Conservation (phyloP, 352 stramenopile species). For the Globisporangium megalacanthum region DNA sequence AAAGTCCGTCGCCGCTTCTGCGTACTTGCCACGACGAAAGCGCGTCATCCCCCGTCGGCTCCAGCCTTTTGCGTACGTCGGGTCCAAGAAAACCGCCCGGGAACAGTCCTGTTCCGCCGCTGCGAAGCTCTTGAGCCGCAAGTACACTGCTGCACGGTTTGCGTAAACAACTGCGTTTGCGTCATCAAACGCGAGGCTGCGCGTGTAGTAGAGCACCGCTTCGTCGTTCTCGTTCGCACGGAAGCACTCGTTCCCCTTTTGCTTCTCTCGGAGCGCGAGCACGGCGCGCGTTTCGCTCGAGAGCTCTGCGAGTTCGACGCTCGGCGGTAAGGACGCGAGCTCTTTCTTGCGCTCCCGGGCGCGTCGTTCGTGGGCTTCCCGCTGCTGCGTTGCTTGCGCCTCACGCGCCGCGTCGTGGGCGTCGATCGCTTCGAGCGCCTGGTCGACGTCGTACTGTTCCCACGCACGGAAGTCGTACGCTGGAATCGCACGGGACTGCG, state of each 20-base stretch:
- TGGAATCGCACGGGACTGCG: constrained; percentile 37
- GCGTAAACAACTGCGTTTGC: constrained; percentile 73
- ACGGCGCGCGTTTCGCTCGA: constrained; percentile 44
- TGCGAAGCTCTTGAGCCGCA: constrained; percentile 80
- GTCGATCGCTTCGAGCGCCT: constrained; percentile 72
- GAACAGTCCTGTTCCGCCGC: constrained; percentile 85
- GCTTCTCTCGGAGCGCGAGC: constrained; percentile 76
- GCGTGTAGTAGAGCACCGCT: constrained; percentile 84
- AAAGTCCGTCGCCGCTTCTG: constrained; percentile 80
- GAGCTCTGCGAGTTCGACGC: constrained; percentile 49
- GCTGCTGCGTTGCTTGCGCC: constrained; percentile 29
- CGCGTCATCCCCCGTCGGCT: constrained; percentile 83
- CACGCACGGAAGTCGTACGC: constrained; percentile 90
- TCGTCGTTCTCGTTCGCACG: constrained; percentile 78
- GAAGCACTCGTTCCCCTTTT: constrained; percentile 95
- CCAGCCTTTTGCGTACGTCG: constrained; percentile 85
- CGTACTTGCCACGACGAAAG: constrained; percentile 84
- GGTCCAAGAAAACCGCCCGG: constrained; percentile 67
- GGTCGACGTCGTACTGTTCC: constrained; percentile 89
- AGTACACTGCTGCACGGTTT: constrained; percentile 82
- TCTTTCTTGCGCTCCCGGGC: constrained; percentile 43
- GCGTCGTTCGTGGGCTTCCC: constrained; percentile 31
- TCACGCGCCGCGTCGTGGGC: constrained; percentile 32
- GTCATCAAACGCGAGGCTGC: constrained; percentile 81
- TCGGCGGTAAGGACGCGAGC: constrained; percentile 49